Conservation (phyloP, 2,329 filamentous ascomycete genomes). For the Exophiala viscosa region DNA sequence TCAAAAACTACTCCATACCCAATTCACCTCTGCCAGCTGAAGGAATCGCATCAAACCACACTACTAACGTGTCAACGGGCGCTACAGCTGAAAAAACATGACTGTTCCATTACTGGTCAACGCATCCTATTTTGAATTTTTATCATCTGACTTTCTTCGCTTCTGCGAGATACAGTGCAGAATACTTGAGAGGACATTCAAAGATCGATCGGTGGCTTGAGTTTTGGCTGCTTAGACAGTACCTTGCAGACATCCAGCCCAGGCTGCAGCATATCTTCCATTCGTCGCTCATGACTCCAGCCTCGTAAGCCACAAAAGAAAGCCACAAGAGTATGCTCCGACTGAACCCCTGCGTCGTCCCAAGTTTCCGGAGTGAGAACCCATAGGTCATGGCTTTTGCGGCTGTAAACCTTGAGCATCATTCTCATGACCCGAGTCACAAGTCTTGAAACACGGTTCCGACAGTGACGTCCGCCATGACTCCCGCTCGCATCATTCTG, state of each 20-base stretch:
- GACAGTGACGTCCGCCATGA: no score
- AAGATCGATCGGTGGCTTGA: slow-evolving; percentile 10
- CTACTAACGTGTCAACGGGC: no score
- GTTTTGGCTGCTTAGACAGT: slow-evolving; percentile 7
- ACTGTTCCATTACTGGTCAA: not conserved
- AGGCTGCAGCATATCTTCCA: slow-evolving; percentile 9
- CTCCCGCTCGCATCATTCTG: no score
- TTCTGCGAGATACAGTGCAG: slow-evolving; percentile 2
- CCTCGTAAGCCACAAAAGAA: slow-evolving; percentile 8
- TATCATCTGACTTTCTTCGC: slow-evolving; percentile 9
- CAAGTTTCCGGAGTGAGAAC: not conserved
- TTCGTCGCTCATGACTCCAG: slow-evolving; percentile 12
- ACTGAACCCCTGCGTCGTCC: slow-evolving; percentile 1
- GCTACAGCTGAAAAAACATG: no score
- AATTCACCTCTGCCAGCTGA: no score
- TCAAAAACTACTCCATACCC: no score
- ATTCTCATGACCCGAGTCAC: no score
- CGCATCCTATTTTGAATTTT: slow-evolving; percentile 12
- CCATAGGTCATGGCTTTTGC: not conserved
- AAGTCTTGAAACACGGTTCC: no score
- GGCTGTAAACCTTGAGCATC: no score
- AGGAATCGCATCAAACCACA: no score
- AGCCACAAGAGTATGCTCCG: slow-evolving; percentile 1
- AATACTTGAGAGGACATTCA: not conserved
- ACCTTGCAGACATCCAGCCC: slow-evolving; percentile 4